Evolutionary conservation across 164 flowering plant genomes (phyloP).

Genomic region (Cinnamomum micranthum): DNA sequence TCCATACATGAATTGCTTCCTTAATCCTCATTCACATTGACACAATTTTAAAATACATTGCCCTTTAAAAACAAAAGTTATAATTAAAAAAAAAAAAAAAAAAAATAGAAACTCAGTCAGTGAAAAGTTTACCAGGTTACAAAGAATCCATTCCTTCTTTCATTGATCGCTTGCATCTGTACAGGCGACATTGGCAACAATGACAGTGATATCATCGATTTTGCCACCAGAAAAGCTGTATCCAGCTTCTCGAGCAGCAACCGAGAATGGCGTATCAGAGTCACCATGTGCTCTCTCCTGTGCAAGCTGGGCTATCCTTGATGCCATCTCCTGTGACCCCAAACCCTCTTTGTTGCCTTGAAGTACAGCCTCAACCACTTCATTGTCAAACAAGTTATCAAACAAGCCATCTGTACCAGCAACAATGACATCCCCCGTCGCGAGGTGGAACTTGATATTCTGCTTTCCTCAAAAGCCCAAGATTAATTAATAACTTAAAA

Average conservation of each 20-base stretch:
- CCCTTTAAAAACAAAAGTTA: no score
- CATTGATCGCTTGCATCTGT: not conserved
- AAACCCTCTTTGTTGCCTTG: not conserved
- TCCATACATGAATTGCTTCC: no score
- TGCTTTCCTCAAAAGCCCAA: not conserved
- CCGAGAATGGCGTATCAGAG: constrained; percentile 11
- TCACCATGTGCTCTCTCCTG: not conserved
- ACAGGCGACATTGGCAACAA: constrained; percentile 6
- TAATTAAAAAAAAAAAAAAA: not conserved
- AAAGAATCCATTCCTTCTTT: not conserved
- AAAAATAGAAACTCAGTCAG: not conserved
- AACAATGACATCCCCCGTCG: constrained; percentile 10
- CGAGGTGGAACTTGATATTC: not conserved
- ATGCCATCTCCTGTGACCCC: constrained; percentile 13
- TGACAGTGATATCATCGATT: constrained; percentile 28
- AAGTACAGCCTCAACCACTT: constrained; percentile 12
- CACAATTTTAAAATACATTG: no score
- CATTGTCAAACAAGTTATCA: constrained; percentile 19
- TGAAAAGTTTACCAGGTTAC: not conserved
- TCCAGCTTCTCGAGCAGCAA: constrained; percentile 12
- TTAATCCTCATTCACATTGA: no score
- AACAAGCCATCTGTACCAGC: constrained; percentile 18
- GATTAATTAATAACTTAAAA: not conserved
- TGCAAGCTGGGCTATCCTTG: constrained; percentile 16
- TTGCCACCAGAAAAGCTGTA: constrained; percentile 18